Conservation (phyloP, 352 stramenopile genomes). For the Globisporangium echinulatum region DNA sequence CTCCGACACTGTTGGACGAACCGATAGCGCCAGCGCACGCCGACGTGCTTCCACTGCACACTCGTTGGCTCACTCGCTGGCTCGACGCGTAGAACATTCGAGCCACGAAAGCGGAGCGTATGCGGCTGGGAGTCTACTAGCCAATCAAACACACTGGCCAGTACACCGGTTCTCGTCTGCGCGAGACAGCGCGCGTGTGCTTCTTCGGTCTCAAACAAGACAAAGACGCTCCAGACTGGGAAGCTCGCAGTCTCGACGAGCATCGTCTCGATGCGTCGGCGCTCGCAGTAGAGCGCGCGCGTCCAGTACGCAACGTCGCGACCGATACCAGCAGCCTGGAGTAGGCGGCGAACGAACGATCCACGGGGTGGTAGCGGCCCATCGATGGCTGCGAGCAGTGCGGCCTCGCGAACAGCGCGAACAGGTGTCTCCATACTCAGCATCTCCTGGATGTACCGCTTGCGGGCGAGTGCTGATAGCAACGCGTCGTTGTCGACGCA, state of each 20-base stretch:
- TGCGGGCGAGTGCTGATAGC: conserved; percentile 49
- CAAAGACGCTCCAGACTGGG: conserved; percentile 65
- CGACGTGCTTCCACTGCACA: conserved; percentile 65
- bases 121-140: conserved; percentile 6
- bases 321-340: conserved; percentile 34
- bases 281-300: conserved; percentile 35
- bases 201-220: conserved; percentile 75
- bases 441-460: conserved; percentile 66
- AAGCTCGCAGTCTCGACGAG: conserved; percentile 30
- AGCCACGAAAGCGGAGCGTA: conserved; percentile 49
- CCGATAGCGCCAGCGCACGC: conserved; percentile 26
- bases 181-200: conserved; percentile 44
- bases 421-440: conserved; percentile 59
- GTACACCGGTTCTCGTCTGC: conserved; percentile 43
- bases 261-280: conserved; percentile 31
- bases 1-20: conserved; percentile 42
- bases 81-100: conserved; percentile 63
- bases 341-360: conserved; percentile 20
- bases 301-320: conserved; percentile 64
- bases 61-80: conserved; percentile 59
- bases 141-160: conserved; percentile 30
- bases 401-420: conserved; percentile 15
- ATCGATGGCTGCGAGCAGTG: conserved; percentile 32
- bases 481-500: conserved; percentile 53
- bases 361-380: conserved; percentile 18